Evolutionary conservation across 1,284 basidiomycete species (phyloP), one percentile per base, ranked within the genome.

Genomic region (Ustilago nuda): DNA sequence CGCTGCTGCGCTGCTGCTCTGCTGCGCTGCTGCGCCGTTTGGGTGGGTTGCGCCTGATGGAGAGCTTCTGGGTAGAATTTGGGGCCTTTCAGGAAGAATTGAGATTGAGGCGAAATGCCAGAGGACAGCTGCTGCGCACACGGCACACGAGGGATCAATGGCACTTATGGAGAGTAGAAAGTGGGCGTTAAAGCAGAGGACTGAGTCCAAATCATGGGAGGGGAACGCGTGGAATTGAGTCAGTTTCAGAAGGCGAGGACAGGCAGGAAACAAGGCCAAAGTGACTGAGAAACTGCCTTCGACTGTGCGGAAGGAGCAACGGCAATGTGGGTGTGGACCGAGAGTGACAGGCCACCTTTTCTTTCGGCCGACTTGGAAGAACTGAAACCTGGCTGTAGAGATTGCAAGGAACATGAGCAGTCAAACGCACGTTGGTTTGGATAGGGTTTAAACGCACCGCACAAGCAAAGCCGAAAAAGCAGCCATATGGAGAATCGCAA

Each of bases 291-390:
- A 9, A 30, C 8, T 23, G 45, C 45, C 23, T 15, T 15, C 1
- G 8, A 27, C 1, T 23, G 19, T 50, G 1, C 11, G 7, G 27
- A 50, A 27, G 19, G 43, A 19, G 43, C 43, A 45, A 32, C 4
- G 27, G 27, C 30, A 50, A 30, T 27, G 52, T 54, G 60, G 61
- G 37, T 63, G 46, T n/a, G 52, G 39, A 12, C 50, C 17, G 51
- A 54, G 13, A 45, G 17, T 52, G 67, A 70, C 61, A 65, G 55
- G 58, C 54, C 59, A 54, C 56, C 45, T 58, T 58, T 58, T 57
- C 2, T 72, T 66, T 72, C 67, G 33, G 35, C 19, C 56, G 60
- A 60, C 61, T 72, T 66, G 36, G 70, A 72, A 72, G 70, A 72
- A 66, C 12, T 66, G 59, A 68, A 60, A 50, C 48, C 48, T 50